Evolutionary conservation across 106 monocot genomes (phyloP).

Genomic region (Phalaenopsis equestris): DNA sequence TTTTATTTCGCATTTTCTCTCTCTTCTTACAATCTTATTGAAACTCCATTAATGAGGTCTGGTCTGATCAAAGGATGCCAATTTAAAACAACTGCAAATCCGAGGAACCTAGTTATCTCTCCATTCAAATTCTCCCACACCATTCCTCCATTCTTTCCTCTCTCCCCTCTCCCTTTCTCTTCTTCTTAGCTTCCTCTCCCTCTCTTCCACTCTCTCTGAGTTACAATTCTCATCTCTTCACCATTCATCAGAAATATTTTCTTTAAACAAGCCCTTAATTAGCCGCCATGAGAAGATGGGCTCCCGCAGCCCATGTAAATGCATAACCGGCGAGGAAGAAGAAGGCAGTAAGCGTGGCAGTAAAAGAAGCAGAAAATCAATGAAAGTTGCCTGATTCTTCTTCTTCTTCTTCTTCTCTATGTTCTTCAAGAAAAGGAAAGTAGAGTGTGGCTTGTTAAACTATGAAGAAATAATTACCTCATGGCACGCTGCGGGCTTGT

Average conservation of each 20-base stretch:
- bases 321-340: slow-evolving; percentile 12
- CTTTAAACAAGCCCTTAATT: not conserved
- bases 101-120: slow-evolving; percentile 18
- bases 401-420: not conserved
- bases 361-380: not conserved
- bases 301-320: not conserved
- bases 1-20: no score
- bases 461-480: not conserved
- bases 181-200: not conserved
- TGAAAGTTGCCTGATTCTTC: not conserved
- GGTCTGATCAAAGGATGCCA: slow-evolving; percentile 11
- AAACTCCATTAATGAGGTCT: slow-evolving; percentile 12
- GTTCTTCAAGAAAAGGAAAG: not conserved
- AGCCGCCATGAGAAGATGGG: not conserved
- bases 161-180: not conserved
- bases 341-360: not conserved
- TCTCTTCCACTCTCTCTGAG: not conserved
- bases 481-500: not conserved
- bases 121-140: not conserved
- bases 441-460: no score
- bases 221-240: not conserved
- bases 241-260: not conserved
- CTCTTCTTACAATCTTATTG: slow-evolving; percentile 1
- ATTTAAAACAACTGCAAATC: slow-evolving; percentile 1
- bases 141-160: not conserved